Conservation (phyloP, 495 filamentous ascomycete genomes). For the Aspergillus ellipticus region DNA sequence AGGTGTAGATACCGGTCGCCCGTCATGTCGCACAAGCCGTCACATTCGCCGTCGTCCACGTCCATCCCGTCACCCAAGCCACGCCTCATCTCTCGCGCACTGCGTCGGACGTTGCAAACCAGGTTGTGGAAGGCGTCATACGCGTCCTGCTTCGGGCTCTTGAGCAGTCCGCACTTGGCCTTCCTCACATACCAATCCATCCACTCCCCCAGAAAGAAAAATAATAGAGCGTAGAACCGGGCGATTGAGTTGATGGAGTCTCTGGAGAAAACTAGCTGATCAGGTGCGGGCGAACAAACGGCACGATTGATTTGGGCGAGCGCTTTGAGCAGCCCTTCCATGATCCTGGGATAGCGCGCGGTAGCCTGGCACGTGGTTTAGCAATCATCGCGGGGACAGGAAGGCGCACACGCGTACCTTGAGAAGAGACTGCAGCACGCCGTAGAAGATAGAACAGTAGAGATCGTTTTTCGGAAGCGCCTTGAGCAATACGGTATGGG, state of each 20-base stretch:
- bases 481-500: constrained; percentile 33
- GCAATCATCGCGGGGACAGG: background rate
- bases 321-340: constrained; percentile 40
- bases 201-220: constrained; percentile 45
- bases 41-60: constrained; percentile 19
- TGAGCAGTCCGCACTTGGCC: constrained; percentile 39
- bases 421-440: constrained; percentile 43
- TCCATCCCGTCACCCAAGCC: constrained; percentile 23
- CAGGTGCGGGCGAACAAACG: constrained; percentile 22
- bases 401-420: constrained; percentile 26
- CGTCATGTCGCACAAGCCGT: background rate
- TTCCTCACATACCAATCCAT: constrained; percentile 47
- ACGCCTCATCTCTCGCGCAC: constrained; percentile 22
- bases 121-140: constrained; percentile 41
- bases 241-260: constrained; percentile 30
- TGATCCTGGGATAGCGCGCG: constrained; percentile 41
- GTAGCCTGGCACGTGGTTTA: constrained; percentile 32
- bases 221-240: constrained; percentile 41
- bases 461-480: constrained; percentile 33
- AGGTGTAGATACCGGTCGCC: constrained; percentile 25
- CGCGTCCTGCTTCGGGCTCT: constrained; percentile 44
- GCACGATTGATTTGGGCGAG: constrained; percentile 42
- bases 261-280: constrained; percentile 15
- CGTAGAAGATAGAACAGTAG: constrained; percentile 43
- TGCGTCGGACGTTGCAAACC: constrained; percentile 34